Evolutionary conservation across 176 grass and related monocot genomes (phyloP).

Genomic region (Carex kokanica): DNA sequence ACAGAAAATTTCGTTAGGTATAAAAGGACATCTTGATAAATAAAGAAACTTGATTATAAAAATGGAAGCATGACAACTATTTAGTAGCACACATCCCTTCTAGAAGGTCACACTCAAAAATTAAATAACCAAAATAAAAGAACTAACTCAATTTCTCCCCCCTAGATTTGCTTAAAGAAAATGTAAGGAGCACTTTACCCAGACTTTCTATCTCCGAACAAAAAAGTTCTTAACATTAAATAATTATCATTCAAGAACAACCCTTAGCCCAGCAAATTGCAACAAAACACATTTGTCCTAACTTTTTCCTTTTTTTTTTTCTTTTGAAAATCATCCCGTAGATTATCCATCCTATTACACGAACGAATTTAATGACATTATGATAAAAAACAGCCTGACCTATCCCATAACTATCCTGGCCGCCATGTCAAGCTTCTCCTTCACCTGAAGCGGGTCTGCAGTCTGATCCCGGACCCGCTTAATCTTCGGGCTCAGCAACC

Average conservation of each 20-base stretch:
- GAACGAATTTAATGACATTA: conserved; percentile 18
- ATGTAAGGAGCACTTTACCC: neutral
- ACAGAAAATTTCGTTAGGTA: neutral
- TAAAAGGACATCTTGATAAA: conserved; percentile 5
- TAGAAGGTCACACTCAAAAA: neutral
- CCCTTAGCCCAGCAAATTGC: conserved; percentile 9
- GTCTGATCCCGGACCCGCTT: conserved; percentile 29
- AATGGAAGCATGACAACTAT: neutral
- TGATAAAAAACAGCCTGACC: conserved; percentile 10
- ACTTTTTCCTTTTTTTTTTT: neutral
- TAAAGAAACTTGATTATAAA: neutral
- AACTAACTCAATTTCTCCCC: neutral
- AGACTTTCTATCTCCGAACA: conserved; percentile 1
- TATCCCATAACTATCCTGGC: conserved; percentile 26
- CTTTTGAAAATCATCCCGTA: neutral
- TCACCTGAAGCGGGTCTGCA: conserved; percentile 29
- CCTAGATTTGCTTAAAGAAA: neutral
- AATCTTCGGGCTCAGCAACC: conserved; percentile 31
- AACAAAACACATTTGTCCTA: conserved; percentile 16
- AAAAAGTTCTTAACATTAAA: neutral
- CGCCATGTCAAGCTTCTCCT: conserved; percentile 30
- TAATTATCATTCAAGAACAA: conserved; percentile 10
- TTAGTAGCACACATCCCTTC: neutral
- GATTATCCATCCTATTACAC: conserved; percentile 14
- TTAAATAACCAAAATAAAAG: neutral